Base-by-base conservation (phyloP, 2,329 filamentous ascomycete species). In the Microdochium trichocladiopsis region DNA sequence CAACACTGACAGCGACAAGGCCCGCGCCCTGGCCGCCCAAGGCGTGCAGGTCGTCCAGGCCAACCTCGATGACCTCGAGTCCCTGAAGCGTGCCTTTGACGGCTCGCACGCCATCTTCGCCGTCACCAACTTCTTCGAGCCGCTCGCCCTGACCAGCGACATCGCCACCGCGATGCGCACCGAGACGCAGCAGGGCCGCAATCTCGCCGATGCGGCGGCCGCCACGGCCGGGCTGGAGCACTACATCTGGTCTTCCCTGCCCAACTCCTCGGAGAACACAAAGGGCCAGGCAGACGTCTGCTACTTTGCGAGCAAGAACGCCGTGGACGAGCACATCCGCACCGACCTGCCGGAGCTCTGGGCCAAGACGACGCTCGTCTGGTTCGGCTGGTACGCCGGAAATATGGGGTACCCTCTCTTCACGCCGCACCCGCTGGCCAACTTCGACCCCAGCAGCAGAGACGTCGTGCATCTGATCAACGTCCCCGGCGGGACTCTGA, bases 61-160 rank as follows among this genome's bases (percentile, higher is more conserved):
- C 22, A 58, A 64, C 31, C 48, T 62, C 14, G 55, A 58, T 22
- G 50, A 57, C 12, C 49, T 52, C 2, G 47, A 23, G 1, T 51
- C 58, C 0, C 55, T 66, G 2, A 14, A 8, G 2, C 31, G 51
- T 1, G 63, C 63, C 2, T 59, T 66, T 22, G 24, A 54, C 9
- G 61, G 59, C 24, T 57, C 58, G 22, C n/a, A 56, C 3, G 60
- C 59, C 21, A 55, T 68, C 48, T 68, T 65, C 31, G 57, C 56
- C 2, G 61, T 66, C 8, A 69, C 58, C 21, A 61, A 66, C 55
- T 66, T 60, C 50, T 64, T 33, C 28, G 28, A 58, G 57, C 56
- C 47, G 47, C 57, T 58, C 12, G 53, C 62, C 41, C 10, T 45
- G 24, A 22, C 45, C 18, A 51, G 51, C 10, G 53, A 50, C 23